phyloP scores from a whole-genome alignment of 148 eudicot genomes.

The Pouteria glomerata region DNA sequence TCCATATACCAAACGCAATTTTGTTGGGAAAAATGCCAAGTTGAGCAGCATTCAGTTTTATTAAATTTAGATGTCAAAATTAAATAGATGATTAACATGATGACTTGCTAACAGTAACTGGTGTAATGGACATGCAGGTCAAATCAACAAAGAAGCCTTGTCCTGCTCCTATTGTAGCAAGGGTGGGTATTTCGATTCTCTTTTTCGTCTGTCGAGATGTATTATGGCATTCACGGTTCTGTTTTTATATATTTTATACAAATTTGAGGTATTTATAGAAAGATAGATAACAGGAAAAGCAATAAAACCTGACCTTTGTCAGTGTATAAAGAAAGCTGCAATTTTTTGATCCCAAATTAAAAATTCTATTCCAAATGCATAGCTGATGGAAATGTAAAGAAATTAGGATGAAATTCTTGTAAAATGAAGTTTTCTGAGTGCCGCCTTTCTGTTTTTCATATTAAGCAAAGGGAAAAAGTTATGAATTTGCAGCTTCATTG shows the following conservation, averaged over 20 bases:
- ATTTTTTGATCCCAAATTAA: background rate
- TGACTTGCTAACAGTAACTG: slow-evolving; percentile 4
- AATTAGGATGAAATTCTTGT: background rate
- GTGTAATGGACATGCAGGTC: slow-evolving; percentile 44
- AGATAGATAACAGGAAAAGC: background rate
- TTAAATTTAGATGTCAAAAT: background rate
- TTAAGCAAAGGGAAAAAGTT: background rate
- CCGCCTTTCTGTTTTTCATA: background rate
- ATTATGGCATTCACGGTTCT: background rate
- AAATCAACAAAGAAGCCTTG: slow-evolving; percentile 43
- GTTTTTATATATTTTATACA: background rate
- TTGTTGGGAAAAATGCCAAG: no score
- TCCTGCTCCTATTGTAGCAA: slow-evolving; percentile 36
- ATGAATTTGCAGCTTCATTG: background rate
- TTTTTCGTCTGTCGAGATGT: background rate
- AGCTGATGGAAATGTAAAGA: background rate
- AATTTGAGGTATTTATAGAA: background rate
- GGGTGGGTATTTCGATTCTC: slow-evolving; percentile 43
- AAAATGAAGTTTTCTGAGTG: background rate
- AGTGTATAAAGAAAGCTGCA: background rate
- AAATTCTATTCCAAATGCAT: background rate
- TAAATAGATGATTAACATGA: background rate
- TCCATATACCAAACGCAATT: no score
- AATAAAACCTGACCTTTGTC: background rate
- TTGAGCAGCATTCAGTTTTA: background rate